Conservation (phyloP, 2,329 filamentous ascomycete species). For the Xylariaceae sp. region DNA sequence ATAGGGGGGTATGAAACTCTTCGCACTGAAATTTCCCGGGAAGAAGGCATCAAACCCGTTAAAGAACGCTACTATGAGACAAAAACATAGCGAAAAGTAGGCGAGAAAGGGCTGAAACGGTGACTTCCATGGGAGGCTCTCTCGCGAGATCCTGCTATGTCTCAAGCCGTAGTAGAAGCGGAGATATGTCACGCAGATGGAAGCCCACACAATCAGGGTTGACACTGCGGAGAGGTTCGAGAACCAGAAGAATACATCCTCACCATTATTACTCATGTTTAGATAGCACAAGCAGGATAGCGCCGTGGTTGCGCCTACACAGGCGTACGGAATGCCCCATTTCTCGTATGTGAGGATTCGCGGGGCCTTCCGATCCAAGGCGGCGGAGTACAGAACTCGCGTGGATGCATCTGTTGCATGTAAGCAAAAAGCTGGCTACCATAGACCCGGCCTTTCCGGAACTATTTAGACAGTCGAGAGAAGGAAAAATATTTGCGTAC, state of each 20-base stretch:
- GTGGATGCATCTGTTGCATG: too few species aligned
- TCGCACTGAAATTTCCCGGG: slow-evolving; percentile 40
- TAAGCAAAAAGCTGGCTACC: too few species aligned
- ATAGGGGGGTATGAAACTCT: slow-evolving; percentile 62
- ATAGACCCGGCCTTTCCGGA: too few species aligned
- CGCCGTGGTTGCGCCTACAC: slow-evolving; percentile 55
- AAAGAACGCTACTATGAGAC: slow-evolving; percentile 63
- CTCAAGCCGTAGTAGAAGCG: slow-evolving; percentile 64
- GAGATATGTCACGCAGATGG: slow-evolving; percentile 65
- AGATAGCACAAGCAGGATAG: slow-evolving; percentile 63
- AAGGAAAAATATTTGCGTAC: too few species aligned
- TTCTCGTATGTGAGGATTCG: slow-evolving; percentile 44
- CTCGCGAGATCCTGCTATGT: slow-evolving; percentile 60
- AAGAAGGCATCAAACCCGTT: slow-evolving; percentile 72
- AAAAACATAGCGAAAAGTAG: slow-evolving; percentile 57
- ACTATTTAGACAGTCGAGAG: too few species aligned
- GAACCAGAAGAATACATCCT: slow-evolving; percentile 36
- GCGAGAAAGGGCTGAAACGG: slow-evolving; percentile 65
- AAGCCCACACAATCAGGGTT: slow-evolving; percentile 64
- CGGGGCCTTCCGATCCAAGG: slow-evolving; percentile 52
- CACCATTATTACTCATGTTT: slow-evolving; percentile 50
- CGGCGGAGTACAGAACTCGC: slow-evolving; percentile 31
- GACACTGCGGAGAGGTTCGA: slow-evolving; percentile 60
- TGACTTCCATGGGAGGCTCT: slow-evolving; percentile 61
- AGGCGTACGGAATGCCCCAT: slow-evolving; percentile 53